Conservation (phyloP, 345 rosid species). For the Murraya koenigii region DNA sequence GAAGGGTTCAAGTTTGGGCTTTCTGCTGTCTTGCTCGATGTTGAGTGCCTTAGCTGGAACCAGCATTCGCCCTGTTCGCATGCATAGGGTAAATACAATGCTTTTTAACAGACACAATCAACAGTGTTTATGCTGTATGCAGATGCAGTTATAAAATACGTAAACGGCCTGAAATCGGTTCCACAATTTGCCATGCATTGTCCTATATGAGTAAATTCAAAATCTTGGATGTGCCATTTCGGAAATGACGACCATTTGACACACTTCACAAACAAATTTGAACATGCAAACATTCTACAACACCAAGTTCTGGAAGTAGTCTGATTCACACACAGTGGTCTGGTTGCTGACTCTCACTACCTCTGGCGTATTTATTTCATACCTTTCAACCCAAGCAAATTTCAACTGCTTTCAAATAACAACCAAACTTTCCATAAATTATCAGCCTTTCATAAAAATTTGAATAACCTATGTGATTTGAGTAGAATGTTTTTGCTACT, state of each 20-base stretch:
- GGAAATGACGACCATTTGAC: conserved; percentile 6
- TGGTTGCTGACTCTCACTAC: neutral
- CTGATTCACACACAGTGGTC: neutral
- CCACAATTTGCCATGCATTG: neutral
- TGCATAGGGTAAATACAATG: neutral
- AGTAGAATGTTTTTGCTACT: neutral
- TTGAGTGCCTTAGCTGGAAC: conserved; percentile 40
- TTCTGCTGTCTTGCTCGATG: conserved; percentile 14
- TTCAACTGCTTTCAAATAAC: neutral
- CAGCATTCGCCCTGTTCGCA: conserved; percentile 52
- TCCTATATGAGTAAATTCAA: neutral
- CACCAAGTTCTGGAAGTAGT: neutral
- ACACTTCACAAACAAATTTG: neutral
- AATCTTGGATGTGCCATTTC: neutral
- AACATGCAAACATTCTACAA: neutral
- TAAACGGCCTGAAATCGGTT: neutral
- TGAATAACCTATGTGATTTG: neutral
- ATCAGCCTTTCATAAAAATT: neutral
- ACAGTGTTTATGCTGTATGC: neutral
- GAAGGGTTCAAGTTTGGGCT: conserved; percentile 23
- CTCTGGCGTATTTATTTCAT: neutral
- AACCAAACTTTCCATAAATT: neutral
- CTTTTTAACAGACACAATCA: neutral
- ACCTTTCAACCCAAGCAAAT: neutral
- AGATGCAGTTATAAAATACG: neutral